Percentiles rank a stretch among this genome's conserved stretches.
Conservation (phyloP, 306 rosid genomes). For the Cercis canadensis region DNA sequence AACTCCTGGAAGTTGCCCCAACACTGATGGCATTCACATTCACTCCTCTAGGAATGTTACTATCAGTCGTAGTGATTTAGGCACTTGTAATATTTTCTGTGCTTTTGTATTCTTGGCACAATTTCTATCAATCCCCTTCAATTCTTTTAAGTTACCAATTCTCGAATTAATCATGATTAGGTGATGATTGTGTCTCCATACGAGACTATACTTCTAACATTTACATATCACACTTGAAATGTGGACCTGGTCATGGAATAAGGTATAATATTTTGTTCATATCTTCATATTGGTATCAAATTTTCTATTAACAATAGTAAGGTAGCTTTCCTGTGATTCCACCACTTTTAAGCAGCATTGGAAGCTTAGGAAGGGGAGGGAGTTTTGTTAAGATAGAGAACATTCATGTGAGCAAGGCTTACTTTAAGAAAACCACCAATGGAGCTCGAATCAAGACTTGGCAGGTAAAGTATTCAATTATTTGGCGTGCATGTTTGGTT, state of each 20-base stretch:
- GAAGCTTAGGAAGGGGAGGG: constrained; percentile 48
- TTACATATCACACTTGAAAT: constrained; percentile 22
- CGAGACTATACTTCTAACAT: constrained; percentile 44
- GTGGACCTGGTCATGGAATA: constrained; percentile 48
- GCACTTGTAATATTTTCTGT: no score
- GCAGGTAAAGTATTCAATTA: constrained; percentile 34
- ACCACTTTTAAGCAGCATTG: constrained; percentile 30
- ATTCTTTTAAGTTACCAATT: not conserved
- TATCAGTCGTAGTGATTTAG: no score
- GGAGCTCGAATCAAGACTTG: constrained; percentile 58
- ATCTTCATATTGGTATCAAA: not conserved
- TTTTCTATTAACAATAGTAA: no score
- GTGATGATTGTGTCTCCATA: constrained; percentile 51
- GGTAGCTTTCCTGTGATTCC: not conserved
- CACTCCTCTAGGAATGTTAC: no score
- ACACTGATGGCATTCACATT: no score
- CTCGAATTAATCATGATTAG: not conserved
- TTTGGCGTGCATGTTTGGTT: no score
- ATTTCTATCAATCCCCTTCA: not conserved
- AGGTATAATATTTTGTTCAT: constrained; percentile 20
- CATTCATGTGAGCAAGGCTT: constrained; percentile 41
- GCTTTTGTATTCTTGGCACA: no score
- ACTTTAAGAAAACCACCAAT: constrained; percentile 42
- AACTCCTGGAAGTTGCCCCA: constrained; percentile 36
- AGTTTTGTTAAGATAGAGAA: constrained; percentile 47